Conservation (phyloP, 768 basidiomycete species). For the Candolleomyces eurysporus region DNA sequence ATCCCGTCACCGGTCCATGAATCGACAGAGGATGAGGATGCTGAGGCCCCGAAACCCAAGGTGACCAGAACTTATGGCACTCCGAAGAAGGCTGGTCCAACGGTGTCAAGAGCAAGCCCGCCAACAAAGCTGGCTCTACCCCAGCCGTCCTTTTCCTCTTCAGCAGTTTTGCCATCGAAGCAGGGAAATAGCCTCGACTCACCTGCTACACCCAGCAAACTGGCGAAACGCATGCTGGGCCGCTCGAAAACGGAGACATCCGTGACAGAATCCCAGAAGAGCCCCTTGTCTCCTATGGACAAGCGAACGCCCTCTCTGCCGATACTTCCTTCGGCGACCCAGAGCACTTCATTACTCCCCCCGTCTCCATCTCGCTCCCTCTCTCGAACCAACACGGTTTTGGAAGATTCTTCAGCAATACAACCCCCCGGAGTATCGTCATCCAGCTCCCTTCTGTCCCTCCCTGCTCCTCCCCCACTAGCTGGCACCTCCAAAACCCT, state of each 20-base stretch:
- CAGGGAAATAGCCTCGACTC: constrained; percentile 14
- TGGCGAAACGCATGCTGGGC: constrained; percentile 72
- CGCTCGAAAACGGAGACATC: constrained; percentile 65
- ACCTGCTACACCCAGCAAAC: not conserved
- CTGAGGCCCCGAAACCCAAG: constrained; percentile 8
- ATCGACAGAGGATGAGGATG: constrained; percentile 1
- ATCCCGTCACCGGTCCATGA: not conserved
- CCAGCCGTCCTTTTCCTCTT: constrained; percentile 33
- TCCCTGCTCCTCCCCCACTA: constrained; percentile 23
- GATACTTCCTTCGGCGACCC: constrained; percentile 21
- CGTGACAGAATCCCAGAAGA: constrained; percentile 27
- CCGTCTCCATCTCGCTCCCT: not conserved
- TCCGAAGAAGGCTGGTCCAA: constrained; percentile 11
- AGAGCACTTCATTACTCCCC: constrained; percentile 19
- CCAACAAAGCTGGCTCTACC: not conserved
- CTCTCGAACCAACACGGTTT: not conserved
- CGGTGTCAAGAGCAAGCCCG: not conserved
- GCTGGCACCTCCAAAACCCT: constrained; percentile 22
- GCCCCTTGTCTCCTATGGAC: constrained; percentile 6
- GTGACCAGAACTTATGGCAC: constrained; percentile 18
- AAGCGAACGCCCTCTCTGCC: constrained; percentile 40
- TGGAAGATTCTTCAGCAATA: not conserved
- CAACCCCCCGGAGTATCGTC: constrained; percentile 12
- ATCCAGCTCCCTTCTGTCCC: constrained; percentile 19
- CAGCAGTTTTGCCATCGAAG: constrained; percentile 24